Base-by-base conservation (phyloP, 805 yeast genomes). In the Candida sonorensis region DNA sequence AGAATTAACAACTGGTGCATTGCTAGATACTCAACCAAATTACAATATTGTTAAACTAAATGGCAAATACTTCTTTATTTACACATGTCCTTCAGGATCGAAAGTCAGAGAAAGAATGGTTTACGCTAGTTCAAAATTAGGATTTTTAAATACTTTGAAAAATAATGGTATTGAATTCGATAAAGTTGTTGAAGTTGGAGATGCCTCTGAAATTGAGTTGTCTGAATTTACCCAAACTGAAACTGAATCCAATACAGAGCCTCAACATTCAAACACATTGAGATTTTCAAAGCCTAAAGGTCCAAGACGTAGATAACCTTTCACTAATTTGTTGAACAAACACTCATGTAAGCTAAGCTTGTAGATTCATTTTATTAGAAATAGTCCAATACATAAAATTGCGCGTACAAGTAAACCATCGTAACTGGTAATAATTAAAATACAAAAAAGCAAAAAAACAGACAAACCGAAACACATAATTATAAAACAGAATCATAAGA, bases 71-170 rank as follows among this genome's bases (percentile, higher is more conserved):
- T 73, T 72, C 21, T 87, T 90, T 54, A 73, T 88, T 20, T 85
- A 85, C 53, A 69, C 90, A 7, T 88, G 96, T 56, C 97, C 98
- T 4, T 76, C 94, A 0, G 87, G 88, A 1, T 80, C 95, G 26
- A 79, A 77, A 57, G 92, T 92, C 25, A 82, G 80, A 55, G 92
- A 87, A 32, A 72, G 97, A 47, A 90, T 90, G 97, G 55, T 87
- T 31, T 86, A 87, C 50, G 97, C 98, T 1, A 73, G 95, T 3
- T 81, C 80, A 40, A 81, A 77, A 50, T 67, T 66, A 32, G 81
- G 80, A 7, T 67, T 81, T 34, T 56, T 77, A 21, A 66, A 63
- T 28, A 65, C 69, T 36, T 60, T 82, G 50, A 64, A 67, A 38
- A 36, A 50, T 7, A 59, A 58, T 27, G 52, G 51, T 1, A 44